Conservation (phyloP, 768 basidiomycete species). For the Tulasnella sp. region DNA sequence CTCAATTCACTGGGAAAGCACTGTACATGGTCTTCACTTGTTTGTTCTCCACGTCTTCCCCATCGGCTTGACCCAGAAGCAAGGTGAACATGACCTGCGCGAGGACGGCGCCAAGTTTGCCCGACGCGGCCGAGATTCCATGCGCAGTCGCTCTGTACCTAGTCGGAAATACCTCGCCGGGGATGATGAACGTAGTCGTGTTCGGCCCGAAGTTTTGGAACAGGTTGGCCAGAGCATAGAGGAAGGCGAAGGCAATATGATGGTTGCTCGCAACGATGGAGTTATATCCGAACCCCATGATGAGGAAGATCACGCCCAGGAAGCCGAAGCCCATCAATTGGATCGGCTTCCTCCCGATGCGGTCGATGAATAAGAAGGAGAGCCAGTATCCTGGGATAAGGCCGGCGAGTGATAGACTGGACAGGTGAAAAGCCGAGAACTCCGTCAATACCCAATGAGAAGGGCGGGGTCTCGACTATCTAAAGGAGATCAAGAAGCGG, state of each 20-base stretch:
- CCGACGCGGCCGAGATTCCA: constrained; percentile 29
- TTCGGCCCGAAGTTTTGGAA: constrained; percentile 24
- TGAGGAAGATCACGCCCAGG: constrained; percentile 24
- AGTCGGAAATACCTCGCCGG: constrained; percentile 31
- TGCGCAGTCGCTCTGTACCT: constrained; percentile 30
- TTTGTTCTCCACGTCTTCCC: constrained; percentile 22
- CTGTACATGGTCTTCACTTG: background rate
- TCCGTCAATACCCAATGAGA: too few relatives aligned
- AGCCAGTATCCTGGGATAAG: constrained; percentile 30
- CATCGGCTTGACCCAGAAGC: constrained; percentile 23
- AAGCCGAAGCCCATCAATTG: constrained; percentile 28
- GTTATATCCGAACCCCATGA: constrained; percentile 28
- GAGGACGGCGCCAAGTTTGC: constrained; percentile 31
- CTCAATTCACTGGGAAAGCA: too few relatives aligned
- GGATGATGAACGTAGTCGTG: constrained; percentile 28
- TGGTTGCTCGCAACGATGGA: constrained; percentile 22
- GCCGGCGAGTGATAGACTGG: constrained; percentile 26
- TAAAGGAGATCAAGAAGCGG: background rate
- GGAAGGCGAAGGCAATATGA: constrained; percentile 26
- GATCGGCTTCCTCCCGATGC: constrained; percentile 29
- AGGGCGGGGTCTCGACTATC: too few relatives aligned
- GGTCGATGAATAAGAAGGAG: constrained; percentile 27
- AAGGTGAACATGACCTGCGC: constrained; percentile 30
- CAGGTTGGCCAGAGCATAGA: constrained; percentile 31
- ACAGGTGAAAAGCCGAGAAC: too few relatives aligned